A percentile compares a stretch with the other conserved stretches of the same genome.
Conservation (phyloP, 2,329 filamentous ascomycete genomes). For the Ophiostoma angusticollis region DNA sequence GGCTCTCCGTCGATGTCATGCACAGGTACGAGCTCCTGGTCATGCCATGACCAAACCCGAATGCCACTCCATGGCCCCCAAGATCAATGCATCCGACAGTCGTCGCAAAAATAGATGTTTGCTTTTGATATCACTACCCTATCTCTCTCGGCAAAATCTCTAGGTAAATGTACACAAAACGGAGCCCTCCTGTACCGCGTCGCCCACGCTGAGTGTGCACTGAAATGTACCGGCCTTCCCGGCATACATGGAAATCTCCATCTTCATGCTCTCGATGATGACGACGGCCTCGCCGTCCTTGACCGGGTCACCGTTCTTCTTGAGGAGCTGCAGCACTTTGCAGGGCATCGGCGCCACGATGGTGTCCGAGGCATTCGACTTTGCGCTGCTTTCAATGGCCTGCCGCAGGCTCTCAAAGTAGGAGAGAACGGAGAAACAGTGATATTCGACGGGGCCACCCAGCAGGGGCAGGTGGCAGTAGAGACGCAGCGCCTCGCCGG, state of each 20-base stretch:
- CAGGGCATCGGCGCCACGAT: conserved; percentile 17
- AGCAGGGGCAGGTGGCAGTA: conserved; percentile 20
- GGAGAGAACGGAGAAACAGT: conserved; percentile 18
- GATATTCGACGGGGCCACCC: conserved; percentile 19
- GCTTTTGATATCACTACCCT: no score
- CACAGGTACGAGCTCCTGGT: no score
- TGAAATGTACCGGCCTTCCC: conserved; percentile 2
- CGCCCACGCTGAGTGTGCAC: background rate
- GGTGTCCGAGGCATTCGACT: background rate
- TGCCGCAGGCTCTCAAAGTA: conserved; percentile 10
- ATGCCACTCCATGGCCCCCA: no score
- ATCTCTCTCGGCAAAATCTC: no score
- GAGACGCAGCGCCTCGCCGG: conserved; percentile 6
- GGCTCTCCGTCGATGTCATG: no score
- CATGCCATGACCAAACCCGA: no score
- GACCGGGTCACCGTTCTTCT: conserved; percentile 1
- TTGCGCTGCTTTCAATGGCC: background rate
- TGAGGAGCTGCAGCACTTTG: conserved; percentile 14
- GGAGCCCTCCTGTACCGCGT: conserved; percentile 1
- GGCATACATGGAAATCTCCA: conserved; percentile 14
- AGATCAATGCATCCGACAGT: no score
- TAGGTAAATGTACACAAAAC: conserved; percentile 1
- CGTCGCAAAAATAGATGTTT: no score
- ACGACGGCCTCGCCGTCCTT: conserved; percentile 11
- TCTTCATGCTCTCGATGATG: conserved; percentile 19